Base-by-base conservation (phyloP, 352 stramenopile genomes). In the Phytophthora litchii region DNA sequence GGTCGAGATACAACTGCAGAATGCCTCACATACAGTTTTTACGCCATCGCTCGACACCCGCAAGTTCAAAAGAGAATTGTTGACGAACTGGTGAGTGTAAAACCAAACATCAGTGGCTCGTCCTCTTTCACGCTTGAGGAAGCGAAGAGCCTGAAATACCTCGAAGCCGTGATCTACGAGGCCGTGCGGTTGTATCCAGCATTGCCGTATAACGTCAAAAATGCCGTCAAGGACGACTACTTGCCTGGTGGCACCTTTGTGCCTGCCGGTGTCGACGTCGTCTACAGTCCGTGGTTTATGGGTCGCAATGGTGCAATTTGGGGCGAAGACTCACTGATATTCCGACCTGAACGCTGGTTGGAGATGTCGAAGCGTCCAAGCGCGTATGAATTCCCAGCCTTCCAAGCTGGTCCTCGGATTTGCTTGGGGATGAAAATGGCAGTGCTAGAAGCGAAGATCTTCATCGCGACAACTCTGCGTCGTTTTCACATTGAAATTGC, bases 271-370 rank as follows among this genome's bases (percentile, higher is more conserved):
- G 73, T 72, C 1, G 77, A 85, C 11, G 34, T 93, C 12, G 70
- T 84, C 29, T 95, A 90, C 64, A 81, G 73, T 43, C 82, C 85
- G 21, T 96, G 82, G 70, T 83, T 64, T 41, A 95, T 94, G 83
- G 86, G 84, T 0, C 78, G 84, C 38, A 61, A 83, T 32, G 61
- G 70, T 10, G 37, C 55, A 10, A 31, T 85, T 14, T 94, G 86
- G 84, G 70, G 71, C 14, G 46, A 65, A 3, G 67, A 92, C 43
- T 65, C 78, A 0, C 48, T 79, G 0, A 57, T 64, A 14, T 92
- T 93, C 46, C 72, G 71, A 4, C 85, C 87, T 2, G 78, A 92
- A 43, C 77, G 86, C 0, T 93, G 80, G 77, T 63, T 93, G 17
- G 79, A 89, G 16, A 78, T 83, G 54, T 54, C 70, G 47, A 83